phyloP scores from a whole-genome alignment of 768 basidiomycete species.

The Austroboletus eburneus region DNA sequence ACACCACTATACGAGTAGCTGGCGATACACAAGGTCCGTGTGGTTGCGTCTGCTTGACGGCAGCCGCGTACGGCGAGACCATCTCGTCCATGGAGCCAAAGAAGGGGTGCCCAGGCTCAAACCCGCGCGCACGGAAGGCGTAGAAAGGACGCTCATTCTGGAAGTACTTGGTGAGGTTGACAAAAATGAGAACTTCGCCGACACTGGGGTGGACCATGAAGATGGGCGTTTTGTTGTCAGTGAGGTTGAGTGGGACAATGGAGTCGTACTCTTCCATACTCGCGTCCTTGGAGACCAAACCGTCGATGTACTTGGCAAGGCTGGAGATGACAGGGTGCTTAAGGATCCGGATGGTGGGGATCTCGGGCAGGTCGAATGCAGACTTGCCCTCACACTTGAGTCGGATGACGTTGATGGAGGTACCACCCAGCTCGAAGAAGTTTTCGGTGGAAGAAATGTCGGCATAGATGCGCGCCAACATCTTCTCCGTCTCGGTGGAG shows the following conservation, averaged over 20 bases:
- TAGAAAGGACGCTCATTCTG: neutral
- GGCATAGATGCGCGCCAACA: too few relatives aligned
- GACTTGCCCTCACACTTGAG: too few relatives aligned
- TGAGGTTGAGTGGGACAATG: conserved; percentile 1
- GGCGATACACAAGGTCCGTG: neutral
- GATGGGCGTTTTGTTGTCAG: neutral
- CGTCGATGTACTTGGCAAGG: too few relatives aligned
- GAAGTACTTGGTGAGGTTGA: neutral
- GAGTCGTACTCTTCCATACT: conserved; percentile 1
- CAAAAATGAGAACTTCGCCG: neutral
- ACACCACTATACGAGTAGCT: neutral
- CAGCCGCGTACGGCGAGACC: neutral
- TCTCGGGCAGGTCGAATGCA: too few relatives aligned
- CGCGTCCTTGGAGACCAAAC: too few relatives aligned
- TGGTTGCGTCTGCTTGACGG: neutral
- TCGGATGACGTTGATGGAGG: too few relatives aligned
- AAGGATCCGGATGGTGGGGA: too few relatives aligned
- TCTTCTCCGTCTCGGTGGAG: too few relatives aligned
- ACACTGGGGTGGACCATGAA: neutral
- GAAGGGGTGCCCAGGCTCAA: neutral
- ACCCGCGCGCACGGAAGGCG: neutral
- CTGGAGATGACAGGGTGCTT: too few relatives aligned
- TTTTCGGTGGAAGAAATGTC: too few relatives aligned
- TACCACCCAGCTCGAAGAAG: too few relatives aligned
- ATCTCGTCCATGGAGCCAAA: neutral